Conservation (phyloP, 805 yeast genomes). For the Komagataella mondaviorum region DNA sequence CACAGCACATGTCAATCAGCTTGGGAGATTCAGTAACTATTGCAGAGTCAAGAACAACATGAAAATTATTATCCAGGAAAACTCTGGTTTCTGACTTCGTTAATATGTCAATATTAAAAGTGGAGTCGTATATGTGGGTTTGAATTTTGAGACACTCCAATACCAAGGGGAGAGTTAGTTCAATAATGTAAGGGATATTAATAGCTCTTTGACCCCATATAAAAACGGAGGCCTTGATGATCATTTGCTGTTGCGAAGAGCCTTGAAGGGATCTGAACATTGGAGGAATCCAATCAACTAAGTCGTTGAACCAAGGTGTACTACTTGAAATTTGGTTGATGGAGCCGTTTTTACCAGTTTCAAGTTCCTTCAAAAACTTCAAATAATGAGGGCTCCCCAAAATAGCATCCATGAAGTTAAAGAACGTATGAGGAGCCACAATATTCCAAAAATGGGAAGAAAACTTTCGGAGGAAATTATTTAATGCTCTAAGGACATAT, state of each 20-base stretch:
- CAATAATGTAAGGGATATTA: background rate
- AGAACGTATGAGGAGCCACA: constrained; percentile 39
- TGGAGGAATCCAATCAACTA: constrained; percentile 41
- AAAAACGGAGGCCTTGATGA: background rate
- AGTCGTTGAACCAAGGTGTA: constrained; percentile 18
- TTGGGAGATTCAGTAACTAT: background rate
- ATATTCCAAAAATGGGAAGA: constrained; percentile 38
- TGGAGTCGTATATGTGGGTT: constrained; percentile 9
- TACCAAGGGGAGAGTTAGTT: background rate
- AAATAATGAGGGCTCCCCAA: constrained; percentile 38
- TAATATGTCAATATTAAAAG: constrained; percentile 22
- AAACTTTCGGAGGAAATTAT: constrained; percentile 26
- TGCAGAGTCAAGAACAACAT: constrained; percentile 10
- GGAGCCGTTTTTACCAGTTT: constrained; percentile 9
- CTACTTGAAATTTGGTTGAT: constrained; percentile 3
- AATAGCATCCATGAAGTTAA: constrained; percentile 45
- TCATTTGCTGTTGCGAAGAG: background rate
- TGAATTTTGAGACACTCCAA: background rate
- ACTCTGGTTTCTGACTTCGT: constrained; percentile 34
- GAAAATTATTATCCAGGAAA: constrained; percentile 26
- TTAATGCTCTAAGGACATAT: constrained; percentile 36
- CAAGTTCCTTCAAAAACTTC: constrained; percentile 16
- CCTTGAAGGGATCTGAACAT: constrained; percentile 15
- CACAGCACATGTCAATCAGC: background rate
- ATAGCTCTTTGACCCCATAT: background rate